These are phyloP conservation scores for Phytophthora macrochlamydospora DNA, from an alignment of 352 stramenopile genomes.

Conservation along the genomic window DNA sequence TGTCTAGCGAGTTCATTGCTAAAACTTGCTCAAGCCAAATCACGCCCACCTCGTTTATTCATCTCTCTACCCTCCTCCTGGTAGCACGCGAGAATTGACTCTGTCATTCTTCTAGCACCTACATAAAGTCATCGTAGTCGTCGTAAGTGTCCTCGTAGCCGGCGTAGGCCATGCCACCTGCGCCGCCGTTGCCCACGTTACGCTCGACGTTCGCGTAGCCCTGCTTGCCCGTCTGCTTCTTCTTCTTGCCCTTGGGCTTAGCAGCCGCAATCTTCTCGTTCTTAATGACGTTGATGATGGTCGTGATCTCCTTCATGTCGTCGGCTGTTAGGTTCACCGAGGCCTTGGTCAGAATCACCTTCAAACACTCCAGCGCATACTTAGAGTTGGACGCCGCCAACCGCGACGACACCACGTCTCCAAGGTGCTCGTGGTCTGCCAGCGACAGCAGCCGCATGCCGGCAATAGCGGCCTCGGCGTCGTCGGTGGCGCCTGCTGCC, in stretches of 20 bases:
- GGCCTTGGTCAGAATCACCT: conserved; percentile 81
- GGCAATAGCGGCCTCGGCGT: conserved; percentile 55
- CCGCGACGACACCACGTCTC: conserved; percentile 61
- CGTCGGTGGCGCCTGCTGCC: conserved; percentile 23
- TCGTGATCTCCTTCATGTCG: conserved; percentile 89
- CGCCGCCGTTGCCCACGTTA: conserved; percentile 42
- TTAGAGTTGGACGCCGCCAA: conserved; percentile 72
- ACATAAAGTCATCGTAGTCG: conserved; percentile 90
- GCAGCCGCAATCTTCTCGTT: conserved; percentile 86
- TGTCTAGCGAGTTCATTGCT: too few species aligned
- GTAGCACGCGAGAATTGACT: conserved; percentile 11
- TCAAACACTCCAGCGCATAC: conserved; percentile 81
- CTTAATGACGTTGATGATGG: conserved; percentile 88
- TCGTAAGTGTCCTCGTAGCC: conserved; percentile 75
- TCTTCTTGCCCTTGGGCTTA: conserved; percentile 89
- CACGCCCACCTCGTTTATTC: conserved; percentile 14
- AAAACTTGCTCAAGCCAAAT: conserved; percentile 1
- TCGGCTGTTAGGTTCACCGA: conserved; percentile 80
- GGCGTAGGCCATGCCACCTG: conserved; percentile 38
- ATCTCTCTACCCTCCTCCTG: conserved; percentile 16
- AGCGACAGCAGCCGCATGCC: conserved; percentile 72
- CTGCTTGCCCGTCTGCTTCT: conserved; percentile 80
- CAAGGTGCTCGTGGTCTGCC: conserved; percentile 76
- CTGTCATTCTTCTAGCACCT: conserved; percentile 34
- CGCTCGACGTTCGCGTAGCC: conserved; percentile 85